Evolutionary conservation across 164 flowering plant species (phyloP).

Genomic region (Vitis rupestris): DNA sequence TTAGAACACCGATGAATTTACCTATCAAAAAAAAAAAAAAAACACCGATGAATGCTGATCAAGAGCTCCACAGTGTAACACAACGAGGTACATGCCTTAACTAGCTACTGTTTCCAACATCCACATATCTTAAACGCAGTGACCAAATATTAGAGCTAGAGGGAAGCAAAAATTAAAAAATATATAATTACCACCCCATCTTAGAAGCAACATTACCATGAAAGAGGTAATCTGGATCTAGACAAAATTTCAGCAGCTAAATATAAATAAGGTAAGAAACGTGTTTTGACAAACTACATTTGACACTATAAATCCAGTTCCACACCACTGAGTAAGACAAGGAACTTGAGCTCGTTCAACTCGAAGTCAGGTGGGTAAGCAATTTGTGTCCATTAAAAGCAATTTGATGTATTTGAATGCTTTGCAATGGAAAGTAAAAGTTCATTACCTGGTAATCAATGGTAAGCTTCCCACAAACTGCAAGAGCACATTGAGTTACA

Average conservation of each 20-base stretch:
- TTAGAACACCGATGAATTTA: neutral
- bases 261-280: neutral
- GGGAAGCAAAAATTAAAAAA: neutral
- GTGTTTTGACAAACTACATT: neutral
- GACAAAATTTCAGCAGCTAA: neutral
- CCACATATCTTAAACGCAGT: neutral
- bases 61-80: neutral
- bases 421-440: neutral
- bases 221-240: neutral
- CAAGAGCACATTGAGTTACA: conserved; percentile 80
- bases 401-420: neutral
- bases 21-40: no score
- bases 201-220: neutral
- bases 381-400: neutral
- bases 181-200: neutral
- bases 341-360: no score
- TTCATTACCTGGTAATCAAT: conserved; percentile 80
- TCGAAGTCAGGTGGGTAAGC: no score
- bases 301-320: neutral
- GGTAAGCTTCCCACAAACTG: conserved; percentile 78
- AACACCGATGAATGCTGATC: neutral
- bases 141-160: neutral
- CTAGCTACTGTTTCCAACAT: no score
- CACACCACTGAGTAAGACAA: no score
- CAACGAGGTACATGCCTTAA: no score